Conservation (phyloP, 2,329 filamentous ascomycete species). For the Pyrenochaeta sp. region DNA sequence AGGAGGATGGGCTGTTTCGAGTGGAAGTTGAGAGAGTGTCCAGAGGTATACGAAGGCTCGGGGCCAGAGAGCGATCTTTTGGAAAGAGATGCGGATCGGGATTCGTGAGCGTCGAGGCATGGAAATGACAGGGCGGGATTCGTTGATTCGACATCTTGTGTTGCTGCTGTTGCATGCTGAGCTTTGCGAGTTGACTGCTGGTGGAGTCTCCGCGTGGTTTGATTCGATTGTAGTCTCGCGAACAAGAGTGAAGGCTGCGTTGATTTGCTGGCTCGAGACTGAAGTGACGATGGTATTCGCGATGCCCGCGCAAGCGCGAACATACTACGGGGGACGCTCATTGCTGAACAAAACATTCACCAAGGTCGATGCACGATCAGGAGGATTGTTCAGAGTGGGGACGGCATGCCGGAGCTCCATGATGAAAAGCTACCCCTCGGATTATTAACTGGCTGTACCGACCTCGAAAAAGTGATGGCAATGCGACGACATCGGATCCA, state of each 20-base stretch:
- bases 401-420: constrained; percentile 14
- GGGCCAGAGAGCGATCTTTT: constrained; percentile 76
- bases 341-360: constrained; percentile 14
- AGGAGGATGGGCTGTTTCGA: constrained; percentile 78
- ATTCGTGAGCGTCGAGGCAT: constrained; percentile 52
- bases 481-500: constrained; percentile 23
- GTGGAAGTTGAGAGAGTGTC: constrained; percentile 79
- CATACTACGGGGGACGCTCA: constrained; percentile 42
- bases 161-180: constrained; percentile 29
- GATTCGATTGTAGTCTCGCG: constrained; percentile 28
- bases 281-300: constrained; percentile 15
- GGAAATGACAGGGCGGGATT: constrained; percentile 52
- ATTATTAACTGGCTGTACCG: constrained; percentile 21
- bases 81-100: constrained; percentile 70
- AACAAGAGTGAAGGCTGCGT: constrained; percentile 15
- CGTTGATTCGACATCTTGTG: constrained; percentile 40
- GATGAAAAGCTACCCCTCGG: constrained; percentile 20
- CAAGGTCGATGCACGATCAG: constrained; percentile 3
- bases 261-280: constrained; percentile 11
- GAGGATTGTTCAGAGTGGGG: constrained; percentile 14
- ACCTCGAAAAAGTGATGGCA: constrained; percentile 15
- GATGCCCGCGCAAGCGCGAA: constrained; percentile 30
- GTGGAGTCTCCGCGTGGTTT: constrained; percentile 36
- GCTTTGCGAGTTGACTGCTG: constrained; percentile 35
- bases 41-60: constrained; percentile 92